Evolutionary conservation across 768 basidiomycete species (phyloP), one percentile per base, ranked within the genome.

Genomic region (Termitomyces sp.): DNA sequence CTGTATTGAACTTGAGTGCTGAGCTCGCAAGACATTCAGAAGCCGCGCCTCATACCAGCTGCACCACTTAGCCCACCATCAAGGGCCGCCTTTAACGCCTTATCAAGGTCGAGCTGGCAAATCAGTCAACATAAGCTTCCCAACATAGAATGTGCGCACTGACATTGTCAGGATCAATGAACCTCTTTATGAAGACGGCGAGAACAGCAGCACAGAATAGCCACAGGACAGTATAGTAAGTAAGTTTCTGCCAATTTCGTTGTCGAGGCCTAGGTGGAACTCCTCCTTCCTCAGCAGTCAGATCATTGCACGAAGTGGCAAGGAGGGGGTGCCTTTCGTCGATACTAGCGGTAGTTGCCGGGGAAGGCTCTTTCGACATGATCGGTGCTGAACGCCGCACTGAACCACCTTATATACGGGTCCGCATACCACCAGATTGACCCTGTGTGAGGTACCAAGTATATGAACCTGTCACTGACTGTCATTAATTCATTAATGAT

Each of bases 51-150:
- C 76, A 57, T 63, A 88, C 90, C 90, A 63, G 90, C 89, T 13
- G 94, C 92, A 49, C 95, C 96, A 65, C 90, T 93, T 50, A 96
- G 74, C 5, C 95, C 96, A 32, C 96, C 95, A 7, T 95, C 95
- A 0, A 92, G 79, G 3, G 96, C 96, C 50, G 80, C 84, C 77
- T 84, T 91, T 65, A 96, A 74, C 0, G 96, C 91, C 28, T 83
- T 82, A 38, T 76, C 75, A 13, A 91, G 76, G 71, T 98, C 94
- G 65, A 97, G 96, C 87, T 96, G 46, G 54, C n/a, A 22, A 39
- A 20, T 50, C 15, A 45, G 46, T 44, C n/a, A 18, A 28, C 24
- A 44, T 53, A n/a, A 50, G 35, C 11, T 49, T 16, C 22, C 32
- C 28, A 20, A 18, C 33, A 18, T 7, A 35, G 12, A 42, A 16